Percentiles rank a stretch among this genome's conserved stretches.
phyloP scores from a whole-genome alignment of 2,329 filamentous ascomycete genomes.

The Diaporthe amygdali region DNA sequence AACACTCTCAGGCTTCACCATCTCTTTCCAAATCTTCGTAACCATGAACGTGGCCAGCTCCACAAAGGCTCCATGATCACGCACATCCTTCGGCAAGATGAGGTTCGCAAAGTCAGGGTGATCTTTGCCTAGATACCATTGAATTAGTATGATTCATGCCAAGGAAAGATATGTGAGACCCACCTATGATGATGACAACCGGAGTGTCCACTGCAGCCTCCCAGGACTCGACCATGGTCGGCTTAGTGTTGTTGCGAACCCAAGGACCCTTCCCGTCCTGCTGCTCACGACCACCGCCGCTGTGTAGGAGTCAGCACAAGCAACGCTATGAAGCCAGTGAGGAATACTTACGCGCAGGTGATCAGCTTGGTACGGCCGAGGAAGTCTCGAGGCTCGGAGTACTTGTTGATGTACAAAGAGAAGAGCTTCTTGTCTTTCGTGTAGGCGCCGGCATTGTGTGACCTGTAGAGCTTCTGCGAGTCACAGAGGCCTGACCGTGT shows the following conservation, averaged over 20 bases:
- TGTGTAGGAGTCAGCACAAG: conserved; percentile 28
- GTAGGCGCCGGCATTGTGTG: conserved; percentile 66
- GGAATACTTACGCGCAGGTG: conserved; percentile 58
- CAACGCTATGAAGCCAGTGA: background rate
- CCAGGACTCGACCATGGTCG: background rate
- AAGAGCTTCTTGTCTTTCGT: conserved; percentile 51
- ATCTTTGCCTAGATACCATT: conserved; percentile 47
- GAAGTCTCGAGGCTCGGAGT: conserved; percentile 58
- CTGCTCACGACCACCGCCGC: conserved; percentile 56
- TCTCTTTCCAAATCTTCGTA: conserved; percentile 72
- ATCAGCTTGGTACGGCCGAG: conserved; percentile 68
- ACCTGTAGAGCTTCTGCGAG: conserved; percentile 65
- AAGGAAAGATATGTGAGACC: conserved; percentile 25
- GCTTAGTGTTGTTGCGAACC: background rate
- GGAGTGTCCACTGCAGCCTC: conserved; percentile 39
- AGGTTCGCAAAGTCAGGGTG: conserved; percentile 41
- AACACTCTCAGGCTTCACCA: conserved; percentile 34
- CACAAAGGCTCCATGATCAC: conserved; percentile 59
- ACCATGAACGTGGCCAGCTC: conserved; percentile 74
- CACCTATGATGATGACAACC: conserved; percentile 61
- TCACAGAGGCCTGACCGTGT: conserved; percentile 67
- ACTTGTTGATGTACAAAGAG: conserved; percentile 65
- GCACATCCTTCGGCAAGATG: conserved; percentile 51
- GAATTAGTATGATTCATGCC: conserved; percentile 18
- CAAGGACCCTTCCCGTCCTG: background rate